Evolutionary conservation across 2,329 filamentous ascomycete species (phyloP), one percentile per base, ranked within the genome.

Genomic region (Cladosporium sphaerospermum): DNA sequence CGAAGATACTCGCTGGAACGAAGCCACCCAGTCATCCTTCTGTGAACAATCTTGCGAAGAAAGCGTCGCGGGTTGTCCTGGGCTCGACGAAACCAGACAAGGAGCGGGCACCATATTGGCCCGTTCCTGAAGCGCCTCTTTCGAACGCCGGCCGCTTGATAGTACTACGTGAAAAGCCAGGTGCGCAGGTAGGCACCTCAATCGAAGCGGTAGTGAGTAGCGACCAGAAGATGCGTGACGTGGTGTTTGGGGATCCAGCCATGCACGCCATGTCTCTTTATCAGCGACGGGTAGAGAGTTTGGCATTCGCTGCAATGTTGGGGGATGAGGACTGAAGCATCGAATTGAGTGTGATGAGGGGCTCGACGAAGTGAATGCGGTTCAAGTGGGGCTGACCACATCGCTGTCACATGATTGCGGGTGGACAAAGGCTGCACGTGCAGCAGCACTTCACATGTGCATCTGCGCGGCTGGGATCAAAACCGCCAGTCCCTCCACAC

Each of bases 261-360:
- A 86, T 83, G 66, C 89, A 95, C 71, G 76, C 83, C 60, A 95
- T 95, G 89, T 81, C 75, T 55, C 64, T 93, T 16, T 95, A 95
- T 69, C 81, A 81, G 11, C 79, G 77, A 16, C 73, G 89, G 50
- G 80, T 95, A 42, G 85, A 93, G 66, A 73, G 75, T 3, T 69
- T 95, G 52, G 87, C 87, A 9, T 82, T 84, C 1, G 81, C 78
- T 69, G 68, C 39, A 52, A 56, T 36, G 45, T 42, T 45, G 34
- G 53, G 36, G 42, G 50, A 57, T 13, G 42, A 55, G 13, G 37
- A 18, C 18, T 51, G 40, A 51, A 13, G 9, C 34, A 37, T 37
- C 11, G 11, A 13, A 37, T 37, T 37, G 34, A 37, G 6, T 13
- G 34, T 14, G 11, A 11, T 14, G 34, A 37, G 34, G n/a, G 4